Base-by-base conservation (phyloP, 2,329 filamentous ascomycete genomes). In the Arthrobotrys megalospora region DNA sequence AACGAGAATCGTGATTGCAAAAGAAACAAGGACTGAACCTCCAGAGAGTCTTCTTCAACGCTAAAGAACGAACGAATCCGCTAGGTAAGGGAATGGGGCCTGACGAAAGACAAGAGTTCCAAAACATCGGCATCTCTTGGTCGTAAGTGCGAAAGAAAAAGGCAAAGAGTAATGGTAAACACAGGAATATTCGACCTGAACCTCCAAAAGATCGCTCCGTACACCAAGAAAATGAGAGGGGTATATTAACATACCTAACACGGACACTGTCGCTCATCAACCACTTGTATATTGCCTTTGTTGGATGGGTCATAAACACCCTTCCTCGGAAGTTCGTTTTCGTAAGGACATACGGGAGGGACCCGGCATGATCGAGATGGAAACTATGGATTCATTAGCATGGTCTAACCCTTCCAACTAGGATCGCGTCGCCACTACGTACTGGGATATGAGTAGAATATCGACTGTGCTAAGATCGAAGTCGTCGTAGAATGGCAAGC, bases 271-370 rank as follows among this genome's bases (percentile, higher is more conserved):
- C 96, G 85, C 97, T 94, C 80, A 98, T 97, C 64, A 98, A 90
- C 95, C 96, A 98, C 86, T 98, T 98, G 89, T 99, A 99, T 84
- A 99, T 99, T 82, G 96, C 96, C 85, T 99, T 98, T 55, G 96
- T 99, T 1, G 96, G 94, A 86, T 99, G 96, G 64, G 96, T 99
- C 95, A 98, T 99, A 86, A 97, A 98, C 79, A 98, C 95, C 21
- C 94, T 91, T 60, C 96, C 96, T 80, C 92, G 92, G 87, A 99
- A 99, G 85, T 97, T 97, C 43, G 96, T 98, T 86, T 99, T 99
- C 80, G 95, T 93, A 80, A 99, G 89, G 76, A 99, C 96, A 84
- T 98, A 99, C 52, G 96, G 96, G 55, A 99, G 87, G n/a, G 95
- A 97, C 14, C 95, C 95, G n/a, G 96, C 96, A 86, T 99, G 96